Conservation (phyloP, 2,329 filamentous ascomycete genomes). For the Coniochaeta hoffmannii region DNA sequence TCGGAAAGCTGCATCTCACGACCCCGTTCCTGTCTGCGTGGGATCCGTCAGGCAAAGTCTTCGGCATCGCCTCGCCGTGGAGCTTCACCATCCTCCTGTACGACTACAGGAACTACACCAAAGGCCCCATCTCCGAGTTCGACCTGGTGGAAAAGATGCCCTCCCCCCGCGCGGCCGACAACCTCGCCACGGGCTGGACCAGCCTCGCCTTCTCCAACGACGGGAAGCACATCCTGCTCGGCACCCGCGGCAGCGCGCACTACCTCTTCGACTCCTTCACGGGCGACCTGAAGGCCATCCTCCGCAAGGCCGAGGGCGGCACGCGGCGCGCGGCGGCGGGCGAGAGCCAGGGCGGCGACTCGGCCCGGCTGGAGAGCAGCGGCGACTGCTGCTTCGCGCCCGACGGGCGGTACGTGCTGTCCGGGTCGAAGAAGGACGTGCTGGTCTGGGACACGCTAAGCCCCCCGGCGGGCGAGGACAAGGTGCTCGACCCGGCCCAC, state of each 20-base stretch:
- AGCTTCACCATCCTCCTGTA: slow-evolving; percentile 81
- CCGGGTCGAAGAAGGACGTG: slow-evolving; percentile 67
- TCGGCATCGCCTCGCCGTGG: slow-evolving; percentile 78
- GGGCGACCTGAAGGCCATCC: slow-evolving; percentile 68
- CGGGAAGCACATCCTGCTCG: slow-evolving; percentile 77
- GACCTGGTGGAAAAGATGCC: slow-evolving; percentile 58
- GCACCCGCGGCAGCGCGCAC: slow-evolving; percentile 77
- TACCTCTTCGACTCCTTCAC: slow-evolving; percentile 92
- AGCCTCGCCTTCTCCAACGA: slow-evolving; percentile 95
- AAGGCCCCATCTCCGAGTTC: slow-evolving; percentile 79
- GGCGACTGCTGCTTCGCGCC: slow-evolving; percentile 85
- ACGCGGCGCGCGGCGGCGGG: slow-evolving; percentile 46
- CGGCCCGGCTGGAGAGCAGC: slow-evolving; percentile 41
- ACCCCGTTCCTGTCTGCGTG: slow-evolving; percentile 79
- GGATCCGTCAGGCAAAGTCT: slow-evolving; percentile 86
- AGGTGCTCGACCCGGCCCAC: slow-evolving; percentile 54
- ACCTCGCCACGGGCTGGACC: slow-evolving; percentile 68
- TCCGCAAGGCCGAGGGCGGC: slow-evolving; percentile 50
- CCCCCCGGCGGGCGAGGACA: slow-evolving; percentile 40
- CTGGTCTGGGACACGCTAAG: slow-evolving; percentile 79
- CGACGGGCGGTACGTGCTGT: slow-evolving; percentile 82
- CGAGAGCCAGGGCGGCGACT: slow-evolving; percentile 33
- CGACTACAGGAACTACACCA: slow-evolving; percentile 89
- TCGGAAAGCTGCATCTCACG: slow-evolving; percentile 73
- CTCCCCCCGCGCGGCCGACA: slow-evolving; percentile 42